These are phyloP conservation scores for Backusella circina DNA, from an alignment of 192 early-diverging fungal species.

Conservation along the genomic window DNA sequence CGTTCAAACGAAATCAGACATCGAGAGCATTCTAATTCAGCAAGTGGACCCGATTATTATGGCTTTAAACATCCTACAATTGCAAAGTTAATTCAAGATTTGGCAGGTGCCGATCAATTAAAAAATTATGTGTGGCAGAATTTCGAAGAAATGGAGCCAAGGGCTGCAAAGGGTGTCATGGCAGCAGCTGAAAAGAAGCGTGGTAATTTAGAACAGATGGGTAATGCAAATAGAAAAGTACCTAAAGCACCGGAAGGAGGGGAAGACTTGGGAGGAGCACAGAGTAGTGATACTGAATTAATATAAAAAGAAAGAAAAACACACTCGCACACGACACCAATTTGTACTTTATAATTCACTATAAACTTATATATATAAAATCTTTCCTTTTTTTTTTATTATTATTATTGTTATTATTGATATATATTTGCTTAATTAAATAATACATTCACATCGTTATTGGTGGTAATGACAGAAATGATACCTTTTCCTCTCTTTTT, in stretches of 20 bases:
- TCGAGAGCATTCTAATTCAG: conserved; percentile 79
- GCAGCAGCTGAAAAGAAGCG: conserved; percentile 38
- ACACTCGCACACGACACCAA: neutral
- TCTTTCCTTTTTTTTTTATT: neutral
- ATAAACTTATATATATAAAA: neutral
- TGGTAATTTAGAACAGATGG: conserved; percentile 35
- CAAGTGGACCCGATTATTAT: conserved; percentile 91
- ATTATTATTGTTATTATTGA: neutral
- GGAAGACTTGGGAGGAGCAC: neutral
- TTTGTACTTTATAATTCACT: neutral
- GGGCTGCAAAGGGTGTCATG: conserved; percentile 36
- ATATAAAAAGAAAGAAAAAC: neutral
- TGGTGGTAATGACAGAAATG: neutral
- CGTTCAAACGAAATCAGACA: conserved; percentile 79
- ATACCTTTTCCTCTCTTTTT: neutral
- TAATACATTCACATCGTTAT: neutral
- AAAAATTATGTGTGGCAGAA: conserved; percentile 69
- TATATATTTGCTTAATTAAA: neutral
- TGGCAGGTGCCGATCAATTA: conserved; percentile 74
- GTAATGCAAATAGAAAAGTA: conserved; percentile 32
- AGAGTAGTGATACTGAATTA: neutral
- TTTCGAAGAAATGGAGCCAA: conserved; percentile 54
- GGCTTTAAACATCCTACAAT: conserved; percentile 89
- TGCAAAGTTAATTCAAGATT: conserved; percentile 85
- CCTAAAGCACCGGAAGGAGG: conserved; percentile 9